Conservation (phyloP, 2,329 filamentous ascomycete species). For the Peltaster fructicola region DNA sequence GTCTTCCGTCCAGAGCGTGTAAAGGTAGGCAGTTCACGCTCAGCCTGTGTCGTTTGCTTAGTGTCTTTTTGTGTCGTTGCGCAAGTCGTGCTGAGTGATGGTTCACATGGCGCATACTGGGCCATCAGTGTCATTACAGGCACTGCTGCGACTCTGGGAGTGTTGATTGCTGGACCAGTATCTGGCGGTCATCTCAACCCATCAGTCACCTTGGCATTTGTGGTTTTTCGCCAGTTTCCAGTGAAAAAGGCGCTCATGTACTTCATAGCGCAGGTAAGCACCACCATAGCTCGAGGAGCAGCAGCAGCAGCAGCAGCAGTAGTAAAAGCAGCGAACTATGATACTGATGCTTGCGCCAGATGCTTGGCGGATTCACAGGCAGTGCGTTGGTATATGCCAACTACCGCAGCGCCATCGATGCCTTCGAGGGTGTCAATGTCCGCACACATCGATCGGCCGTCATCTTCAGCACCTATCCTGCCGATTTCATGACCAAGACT, state of each 20-base stretch:
- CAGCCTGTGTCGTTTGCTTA: too few relatives aligned
- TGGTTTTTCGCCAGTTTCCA: slow-evolving; percentile 44
- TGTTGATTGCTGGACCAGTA: too few relatives aligned
- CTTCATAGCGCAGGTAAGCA: slow-evolving; percentile 30
- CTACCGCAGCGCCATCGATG: slow-evolving; percentile 22
- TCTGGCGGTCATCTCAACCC: slow-evolving; percentile 22
- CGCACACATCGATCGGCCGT: slow-evolving; percentile 49
- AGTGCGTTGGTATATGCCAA: slow-evolving; percentile 27
- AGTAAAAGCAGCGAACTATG: too few relatives aligned
- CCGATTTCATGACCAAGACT: slow-evolving; percentile 45
- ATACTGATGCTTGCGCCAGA: too few relatives aligned
- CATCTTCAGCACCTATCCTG: slow-evolving; percentile 58
- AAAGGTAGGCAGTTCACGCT: too few relatives aligned
- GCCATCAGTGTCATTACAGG: too few relatives aligned
- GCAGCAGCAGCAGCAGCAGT: too few relatives aligned
- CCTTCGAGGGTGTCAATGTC: slow-evolving; percentile 28
- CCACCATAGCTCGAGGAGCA: too few relatives aligned
- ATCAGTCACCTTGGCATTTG: slow-evolving; percentile 54
- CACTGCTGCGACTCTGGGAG: too few relatives aligned
- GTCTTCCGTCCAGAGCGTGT: too few relatives aligned
- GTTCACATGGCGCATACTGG: slow-evolving; percentile 33
- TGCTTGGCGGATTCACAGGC: slow-evolving; percentile 47
- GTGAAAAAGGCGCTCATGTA: slow-evolving; percentile 55
- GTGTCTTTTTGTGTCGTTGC: slow-evolving; percentile 44
- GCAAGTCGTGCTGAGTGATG: slow-evolving; percentile 43